Base-by-base conservation (phyloP, 2,329 filamentous ascomycete species). In the Cordyceps pruinosa region DNA sequence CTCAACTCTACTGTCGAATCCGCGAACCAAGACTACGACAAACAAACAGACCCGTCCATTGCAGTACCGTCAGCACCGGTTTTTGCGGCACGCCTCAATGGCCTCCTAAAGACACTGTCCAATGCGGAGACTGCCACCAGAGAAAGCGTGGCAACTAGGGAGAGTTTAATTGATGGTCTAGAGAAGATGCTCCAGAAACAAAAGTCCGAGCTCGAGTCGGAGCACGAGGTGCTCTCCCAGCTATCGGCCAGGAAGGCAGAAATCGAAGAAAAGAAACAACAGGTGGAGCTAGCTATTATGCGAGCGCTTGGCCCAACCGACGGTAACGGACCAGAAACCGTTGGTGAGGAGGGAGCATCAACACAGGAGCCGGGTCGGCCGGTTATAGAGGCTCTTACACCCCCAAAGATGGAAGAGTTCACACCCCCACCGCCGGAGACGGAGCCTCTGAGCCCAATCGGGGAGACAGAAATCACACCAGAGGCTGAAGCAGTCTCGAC, bases 221-320 rank as follows among this genome's bases (percentile, higher is more conserved):
- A 99, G 58, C 84, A 90, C 65, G 73, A 77, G 5, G 79, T 87
- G 35, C 75, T 85, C n/a, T 69, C 78, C 7, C 81, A 88, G 17
- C 72, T 97, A 21, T 73, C 77, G 4, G 77, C 76, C n/a, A 85
- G 87, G 57, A 90, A 88, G 64, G 72, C 76, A 2, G 84, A 85
- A 57, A 89, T 91, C 17, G 92, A 97, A 64, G 75, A 79, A 19
- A 92, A 90, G 73, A 96, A 95, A 71, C 85, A 86, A 53, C 88
- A 94, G 48, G 91, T 99, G 8, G 94, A 99, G 71, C 84, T 93
- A 62, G 87, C 84, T 49, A 97, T 99, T 63, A 90, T 99, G 81
- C 84, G 88, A 52, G 90, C 89, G 9, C 80, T 96, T 23, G 84
- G 85, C 15, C 81, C 83, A 1, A 80, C 85, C 9, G 78, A 82